phyloP scores from a whole-genome alignment of 2,329 filamentous ascomycete species.

The Huntiella abstrusa region DNA sequence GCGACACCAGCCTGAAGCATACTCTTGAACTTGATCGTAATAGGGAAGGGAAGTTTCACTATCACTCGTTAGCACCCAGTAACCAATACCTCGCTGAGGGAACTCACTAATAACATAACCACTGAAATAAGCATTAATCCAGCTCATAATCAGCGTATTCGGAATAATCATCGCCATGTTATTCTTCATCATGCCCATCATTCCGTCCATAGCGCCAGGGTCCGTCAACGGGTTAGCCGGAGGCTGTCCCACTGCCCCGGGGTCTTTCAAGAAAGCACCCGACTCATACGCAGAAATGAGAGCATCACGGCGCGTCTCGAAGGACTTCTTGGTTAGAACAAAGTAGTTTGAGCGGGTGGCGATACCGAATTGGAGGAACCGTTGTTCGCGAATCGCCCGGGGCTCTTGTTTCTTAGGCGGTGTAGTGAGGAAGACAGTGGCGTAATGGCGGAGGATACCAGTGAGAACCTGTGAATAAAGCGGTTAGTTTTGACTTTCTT shows the following conservation, averaged over 20 bases:
- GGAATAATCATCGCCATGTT: slow-evolving; percentile 99
- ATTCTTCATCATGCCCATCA: slow-evolving; percentile 99
- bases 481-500: not conserved
- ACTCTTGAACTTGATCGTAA: slow-evolving; percentile 97
- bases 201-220: slow-evolving; percentile 92
- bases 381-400: slow-evolving; percentile 66
- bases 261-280: slow-evolving; percentile 77
- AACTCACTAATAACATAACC: slow-evolving; percentile 81
- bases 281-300: slow-evolving; percentile 67
- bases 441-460: slow-evolving; percentile 89
- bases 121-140: slow-evolving; percentile 98
- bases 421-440: slow-evolving; percentile 71
- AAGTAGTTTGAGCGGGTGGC: slow-evolving; percentile 69
- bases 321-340: slow-evolving; percentile 58
- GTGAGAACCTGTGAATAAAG: slow-evolving; percentile 46
- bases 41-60: slow-evolving; percentile 93
- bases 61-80: not conserved
- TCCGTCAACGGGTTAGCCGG: slow-evolving; percentile 89
- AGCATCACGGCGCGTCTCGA: slow-evolving; percentile 61
- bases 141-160: slow-evolving; percentile 97
- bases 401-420: slow-evolving; percentile 67
- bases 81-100: not conserved
- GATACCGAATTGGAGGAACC: slow-evolving; percentile 65
- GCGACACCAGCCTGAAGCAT: slow-evolving; percentile 97
- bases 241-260: slow-evolving; percentile 67